Evolutionary conservation across 2,329 filamentous ascomycete species (phyloP), one percentile per base, ranked within the genome.

Genomic region (Emergomyces pasteurianus): DNA sequence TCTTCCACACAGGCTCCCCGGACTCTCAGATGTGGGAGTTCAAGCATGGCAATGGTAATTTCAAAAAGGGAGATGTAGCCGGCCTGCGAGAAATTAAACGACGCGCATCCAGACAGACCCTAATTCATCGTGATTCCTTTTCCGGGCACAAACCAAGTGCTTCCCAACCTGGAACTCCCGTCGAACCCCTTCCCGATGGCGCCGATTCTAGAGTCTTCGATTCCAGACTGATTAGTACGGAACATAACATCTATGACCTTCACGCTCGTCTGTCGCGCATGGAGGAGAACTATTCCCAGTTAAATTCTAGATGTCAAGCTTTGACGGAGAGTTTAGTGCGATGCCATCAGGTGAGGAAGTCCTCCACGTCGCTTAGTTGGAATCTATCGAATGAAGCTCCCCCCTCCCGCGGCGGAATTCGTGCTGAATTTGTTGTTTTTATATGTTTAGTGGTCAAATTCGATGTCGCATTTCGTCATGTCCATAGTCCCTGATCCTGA

Each of bases 1-100:
- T 97, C 26, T 99, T 97, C 72, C 92, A 97, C 73, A 96, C 91
- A 3, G 91, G 90, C 12, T 92, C 89, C 50, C 91, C 92, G 14
- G 94, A 97, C 70, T 91, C 91, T 23, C 91, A 92, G 0, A 79
- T 99, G 36, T 99, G 94, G 94, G 94, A 99, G 72, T 99, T 99
- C 75, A 97, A 96, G 75, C 94, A 99, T 71, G 94, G 94, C 59
- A 95, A 92, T 69, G 92, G 92, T 59, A 97, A 89, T 73, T 99
- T 99, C 79, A 97, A 95, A 75, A 86, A 92, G 65, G 94, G 94
- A 43, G 92, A 99, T 73, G 79, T 99, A 28, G 86, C 92, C 58
- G 91, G 92, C 8, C 77, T 99, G 63, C 84, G 94, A 50, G 94
- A 99, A 71, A 99, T 99, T 75, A 96, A 96, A 75, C 87, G 94